Percentiles rank a stretch among this genome's conserved stretches.
Conservation (phyloP, 169 alveolate genomes). For the Babesia sp. region DNA sequence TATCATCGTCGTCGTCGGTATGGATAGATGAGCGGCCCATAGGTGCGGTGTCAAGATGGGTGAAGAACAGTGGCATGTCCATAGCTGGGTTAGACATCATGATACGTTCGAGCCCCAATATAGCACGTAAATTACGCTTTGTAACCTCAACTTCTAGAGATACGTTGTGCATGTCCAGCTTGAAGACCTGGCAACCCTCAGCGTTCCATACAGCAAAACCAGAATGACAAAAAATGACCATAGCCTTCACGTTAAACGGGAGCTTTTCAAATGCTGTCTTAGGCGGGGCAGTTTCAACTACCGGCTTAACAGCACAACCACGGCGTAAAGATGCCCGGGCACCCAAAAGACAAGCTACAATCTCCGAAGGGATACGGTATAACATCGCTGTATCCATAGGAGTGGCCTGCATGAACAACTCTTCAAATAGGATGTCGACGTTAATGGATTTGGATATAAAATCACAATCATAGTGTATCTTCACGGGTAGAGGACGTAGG, state of each 20-base stretch:
- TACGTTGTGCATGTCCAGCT: constrained; percentile 62
- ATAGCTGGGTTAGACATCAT: constrained; percentile 57
- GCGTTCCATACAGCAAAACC: constrained; percentile 56
- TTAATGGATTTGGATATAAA: constrained; percentile 14
- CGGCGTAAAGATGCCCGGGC: constrained; percentile 18
- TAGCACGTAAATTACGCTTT: background rate
- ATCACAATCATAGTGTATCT: constrained; percentile 55
- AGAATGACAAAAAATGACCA: constrained; percentile 55
- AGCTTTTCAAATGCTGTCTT: background rate
- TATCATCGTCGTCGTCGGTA: constrained; percentile 17
- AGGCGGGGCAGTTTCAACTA: background rate
- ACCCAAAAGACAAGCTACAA: constrained; percentile 22
- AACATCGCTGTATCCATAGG: constrained; percentile 80
- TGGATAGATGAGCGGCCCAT: background rate
- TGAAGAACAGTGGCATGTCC: constrained; percentile 61
- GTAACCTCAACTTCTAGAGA: constrained; percentile 30
- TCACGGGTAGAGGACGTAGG: constrained; percentile 66
- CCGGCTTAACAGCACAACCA: background rate
- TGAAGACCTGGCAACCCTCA: constrained; percentile 44
- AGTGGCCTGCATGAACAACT: constrained; percentile 77
- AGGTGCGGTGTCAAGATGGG: constrained; percentile 1
- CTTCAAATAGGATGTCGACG: constrained; percentile 69
- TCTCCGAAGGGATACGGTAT: constrained; percentile 76
- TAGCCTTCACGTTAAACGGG: constrained; percentile 34
- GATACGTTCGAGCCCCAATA: constrained; percentile 45